phyloP scores from a whole-genome alignment of 2,329 filamentous ascomycete species.

The Penicillium verrucosum region DNA sequence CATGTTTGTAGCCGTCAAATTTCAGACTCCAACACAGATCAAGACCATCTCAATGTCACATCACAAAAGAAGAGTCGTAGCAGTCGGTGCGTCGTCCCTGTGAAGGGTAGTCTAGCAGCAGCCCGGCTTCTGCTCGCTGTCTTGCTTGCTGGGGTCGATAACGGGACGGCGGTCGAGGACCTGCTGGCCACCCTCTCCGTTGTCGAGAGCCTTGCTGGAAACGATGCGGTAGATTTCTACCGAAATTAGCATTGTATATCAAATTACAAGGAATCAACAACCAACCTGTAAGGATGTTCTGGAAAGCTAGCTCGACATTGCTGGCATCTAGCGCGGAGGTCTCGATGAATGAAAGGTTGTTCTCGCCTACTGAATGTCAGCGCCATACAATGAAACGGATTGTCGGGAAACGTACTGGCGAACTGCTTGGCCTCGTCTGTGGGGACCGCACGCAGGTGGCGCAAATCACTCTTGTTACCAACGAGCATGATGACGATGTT shows the following conservation, averaged over 20 bases:
- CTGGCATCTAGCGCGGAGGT: conserved; percentile 97
- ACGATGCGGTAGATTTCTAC: conserved; percentile 99
- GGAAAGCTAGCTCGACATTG: conserved; percentile 98
- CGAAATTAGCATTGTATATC: conserved; percentile 4
- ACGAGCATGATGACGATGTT: conserved; percentile 99
- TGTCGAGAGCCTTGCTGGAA: conserved; percentile 93
- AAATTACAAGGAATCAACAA: conserved; percentile 16
- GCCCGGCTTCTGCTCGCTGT: conserved; percentile 67
- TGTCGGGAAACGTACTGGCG: conserved; percentile 64
- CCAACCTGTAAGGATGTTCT: conserved; percentile 97
- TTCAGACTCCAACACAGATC: conserved; percentile 37
- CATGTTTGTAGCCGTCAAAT: conserved; percentile 34
- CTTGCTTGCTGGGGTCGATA: conserved; percentile 79
- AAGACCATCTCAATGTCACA: conserved; percentile 39
- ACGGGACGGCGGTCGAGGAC: conserved; percentile 73
- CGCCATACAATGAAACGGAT: background rate
- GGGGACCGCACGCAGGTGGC: conserved; percentile 91
- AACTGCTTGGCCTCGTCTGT: conserved; percentile 98
- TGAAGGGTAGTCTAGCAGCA: conserved; percentile 38
- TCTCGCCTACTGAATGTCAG: conserved; percentile 67
- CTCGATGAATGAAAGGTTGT: conserved; percentile 98
- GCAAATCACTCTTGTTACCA: conserved; percentile 99
- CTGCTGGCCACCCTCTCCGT: conserved; percentile 75
- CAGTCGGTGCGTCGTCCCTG: conserved; percentile 29
- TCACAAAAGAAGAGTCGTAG: conserved; percentile 40